phyloP scores from a whole-genome alignment of 306 rosid genomes.

The Erythrophleum fordii region DNA sequence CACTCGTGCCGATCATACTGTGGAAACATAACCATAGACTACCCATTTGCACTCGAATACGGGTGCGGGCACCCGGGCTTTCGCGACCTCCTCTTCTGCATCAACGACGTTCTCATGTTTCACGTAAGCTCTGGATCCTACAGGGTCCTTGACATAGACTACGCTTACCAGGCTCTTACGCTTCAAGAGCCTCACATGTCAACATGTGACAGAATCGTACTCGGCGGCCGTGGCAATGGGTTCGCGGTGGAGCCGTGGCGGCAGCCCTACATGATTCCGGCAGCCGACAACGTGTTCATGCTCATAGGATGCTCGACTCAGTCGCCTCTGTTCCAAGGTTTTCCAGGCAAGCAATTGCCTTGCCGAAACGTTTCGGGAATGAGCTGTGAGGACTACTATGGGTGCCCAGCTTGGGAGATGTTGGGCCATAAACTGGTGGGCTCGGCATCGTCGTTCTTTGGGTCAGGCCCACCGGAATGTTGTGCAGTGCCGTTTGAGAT shows the following conservation, averaged over 20 bases:
- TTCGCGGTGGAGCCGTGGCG: slow-evolving; percentile 85
- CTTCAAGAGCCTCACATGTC: slow-evolving; percentile 97
- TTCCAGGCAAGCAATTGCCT: slow-evolving; percentile 82
- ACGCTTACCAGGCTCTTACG: slow-evolving; percentile 80
- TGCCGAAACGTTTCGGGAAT: slow-evolving; percentile 90
- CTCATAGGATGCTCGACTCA: slow-evolving; percentile 85
- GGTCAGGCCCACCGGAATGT: slow-evolving; percentile 85
- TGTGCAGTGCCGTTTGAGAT: slow-evolving; percentile 79
- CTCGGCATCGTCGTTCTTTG: slow-evolving; percentile 43
- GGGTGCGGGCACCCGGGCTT: slow-evolving; percentile 98
- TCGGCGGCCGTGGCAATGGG: slow-evolving; percentile 79
- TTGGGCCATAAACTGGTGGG: slow-evolving; percentile 66
- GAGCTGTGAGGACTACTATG: slow-evolving; percentile 89
- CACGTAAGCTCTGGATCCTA: slow-evolving; percentile 91
- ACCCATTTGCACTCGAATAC: slow-evolving; percentile 75
- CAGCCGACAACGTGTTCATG: slow-evolving; percentile 87
- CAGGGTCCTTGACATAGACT: slow-evolving; percentile 85
- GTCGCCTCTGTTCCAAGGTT: slow-evolving; percentile 90
- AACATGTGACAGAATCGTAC: slow-evolving; percentile 69
- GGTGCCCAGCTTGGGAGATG: slow-evolving; percentile 86
- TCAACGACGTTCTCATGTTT: slow-evolving; percentile 91
- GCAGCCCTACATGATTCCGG: slow-evolving; percentile 75
- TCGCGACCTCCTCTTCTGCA: slow-evolving; percentile 85
- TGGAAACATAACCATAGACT: slow-evolving; percentile 88
- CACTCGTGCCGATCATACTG: slow-evolving; percentile 81